These are phyloP conservation scores for Liriodendron chinense DNA, from an alignment of 164 flowering plant species.

Conservation along the genomic window DNA sequence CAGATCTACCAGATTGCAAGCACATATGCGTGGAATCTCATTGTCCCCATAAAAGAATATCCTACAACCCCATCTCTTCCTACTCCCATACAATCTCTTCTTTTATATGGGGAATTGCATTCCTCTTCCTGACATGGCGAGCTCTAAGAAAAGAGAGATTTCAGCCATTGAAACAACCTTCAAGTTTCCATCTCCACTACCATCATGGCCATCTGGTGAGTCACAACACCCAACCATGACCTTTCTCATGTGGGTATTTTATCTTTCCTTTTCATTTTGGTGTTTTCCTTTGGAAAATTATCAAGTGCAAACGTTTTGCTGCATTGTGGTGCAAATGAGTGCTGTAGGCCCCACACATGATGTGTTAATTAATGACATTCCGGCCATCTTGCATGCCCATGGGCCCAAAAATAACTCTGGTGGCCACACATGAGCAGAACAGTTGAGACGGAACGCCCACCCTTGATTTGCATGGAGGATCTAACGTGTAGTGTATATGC, in stretches of 20 bases:
- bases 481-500: too few species aligned
- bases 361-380: too few species aligned
- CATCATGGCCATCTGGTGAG: constrained; percentile 50
- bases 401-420: too few species aligned
- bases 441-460: too few species aligned
- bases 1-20: not conserved
- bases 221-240: not conserved
- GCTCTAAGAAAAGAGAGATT: constrained; percentile 18
- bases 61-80: not conserved
- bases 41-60: not conserved
- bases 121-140: constrained; percentile 8
- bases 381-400: too few species aligned
- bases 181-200: constrained; percentile 57
- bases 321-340: too few species aligned
- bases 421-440: too few species aligned
- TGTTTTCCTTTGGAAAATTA: not conserved
- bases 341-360: too few species aligned
- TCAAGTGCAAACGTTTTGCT: too few species aligned
- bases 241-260: not conserved
- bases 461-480: too few species aligned
- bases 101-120: constrained; percentile 39
- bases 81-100: not conserved
- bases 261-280: not conserved
- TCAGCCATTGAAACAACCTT: constrained; percentile 45
- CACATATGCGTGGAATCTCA: not conserved